A percentile compares a stretch with the other conserved stretches of the same genome.
phyloP scores from a whole-genome alignment of 257 asterid species.

The Capsicum chinense region DNA sequence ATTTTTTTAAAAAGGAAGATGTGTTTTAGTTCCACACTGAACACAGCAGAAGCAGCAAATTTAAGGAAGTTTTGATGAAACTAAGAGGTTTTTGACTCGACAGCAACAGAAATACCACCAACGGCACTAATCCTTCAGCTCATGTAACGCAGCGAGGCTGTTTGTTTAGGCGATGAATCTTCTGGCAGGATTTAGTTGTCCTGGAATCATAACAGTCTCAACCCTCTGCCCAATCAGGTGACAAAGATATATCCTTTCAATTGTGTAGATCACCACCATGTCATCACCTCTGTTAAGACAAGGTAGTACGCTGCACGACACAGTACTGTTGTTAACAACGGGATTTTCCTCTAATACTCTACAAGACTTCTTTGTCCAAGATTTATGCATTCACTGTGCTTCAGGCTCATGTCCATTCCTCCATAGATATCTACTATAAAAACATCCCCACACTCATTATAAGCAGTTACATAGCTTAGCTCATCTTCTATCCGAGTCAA shows the following conservation, averaged over 20 bases:
- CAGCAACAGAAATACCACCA: neutral
- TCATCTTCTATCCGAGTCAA: conserved; percentile 45
- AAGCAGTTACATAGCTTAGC: conserved; percentile 44
- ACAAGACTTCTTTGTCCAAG: conserved; percentile 4
- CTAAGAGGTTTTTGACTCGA: neutral
- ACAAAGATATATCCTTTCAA: neutral
- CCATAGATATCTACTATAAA: conserved; percentile 37
- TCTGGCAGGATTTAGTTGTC: neutral
- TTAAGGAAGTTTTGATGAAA: neutral
- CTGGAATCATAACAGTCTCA: neutral
- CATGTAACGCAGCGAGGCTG: conserved; percentile 43
- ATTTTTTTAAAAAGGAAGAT: neutral
- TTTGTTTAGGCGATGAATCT: conserved; percentile 47
- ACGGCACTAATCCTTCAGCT: neutral
- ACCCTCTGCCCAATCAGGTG: neutral
- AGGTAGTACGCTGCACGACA: conserved; percentile 24
- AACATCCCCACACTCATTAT: neutral
- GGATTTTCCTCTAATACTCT: conserved; percentile 33
- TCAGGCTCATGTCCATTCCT: conserved; percentile 44
- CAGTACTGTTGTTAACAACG: conserved; percentile 32
- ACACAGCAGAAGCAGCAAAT: neutral
- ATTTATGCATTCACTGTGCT: neutral
- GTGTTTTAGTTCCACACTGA: neutral
- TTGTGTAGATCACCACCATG: neutral
- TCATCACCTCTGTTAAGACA: neutral